Evolutionary conservation across 495 filamentous ascomycete species (phyloP).

Genomic region (Choiromyces venosus): DNA sequence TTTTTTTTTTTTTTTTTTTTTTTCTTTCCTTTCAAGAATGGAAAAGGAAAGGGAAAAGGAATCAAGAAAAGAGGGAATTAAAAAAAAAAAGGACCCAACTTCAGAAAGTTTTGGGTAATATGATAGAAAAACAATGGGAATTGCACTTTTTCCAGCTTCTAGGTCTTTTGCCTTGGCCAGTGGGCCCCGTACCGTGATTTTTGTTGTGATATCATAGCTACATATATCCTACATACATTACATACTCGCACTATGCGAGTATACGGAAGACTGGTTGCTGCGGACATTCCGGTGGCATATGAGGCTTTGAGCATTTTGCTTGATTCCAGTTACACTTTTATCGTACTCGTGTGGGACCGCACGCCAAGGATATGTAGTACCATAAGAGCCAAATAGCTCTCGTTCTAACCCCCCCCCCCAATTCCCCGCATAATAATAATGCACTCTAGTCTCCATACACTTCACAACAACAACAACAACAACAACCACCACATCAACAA

Average conservation of each 20-base stretch:
- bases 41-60: no score
- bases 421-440: neutral
- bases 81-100: neutral
- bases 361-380: neutral
- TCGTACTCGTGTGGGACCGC: neutral
- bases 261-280: neutral
- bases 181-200: neutral
- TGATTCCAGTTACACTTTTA: neutral
- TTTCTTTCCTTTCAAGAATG: no score
- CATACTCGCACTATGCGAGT: neutral
- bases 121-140: neutral
- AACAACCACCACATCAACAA: neutral
- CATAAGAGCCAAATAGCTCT: neutral
- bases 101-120: neutral
- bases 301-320: neutral
- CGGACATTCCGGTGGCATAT: neutral
- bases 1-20: no score
- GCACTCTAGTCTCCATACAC: neutral
- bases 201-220: neutral
- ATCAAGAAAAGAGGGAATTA: neutral
- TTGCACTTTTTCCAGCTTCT: neutral
- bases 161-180: neutral
- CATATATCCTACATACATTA: neutral
- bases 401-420: neutral
- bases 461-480: neutral